Evolutionary conservation across 2,329 filamentous ascomycete genomes (phyloP), one percentile per base, ranked within the genome.

Genomic region (Neopestalotiopsis rosae): DNA sequence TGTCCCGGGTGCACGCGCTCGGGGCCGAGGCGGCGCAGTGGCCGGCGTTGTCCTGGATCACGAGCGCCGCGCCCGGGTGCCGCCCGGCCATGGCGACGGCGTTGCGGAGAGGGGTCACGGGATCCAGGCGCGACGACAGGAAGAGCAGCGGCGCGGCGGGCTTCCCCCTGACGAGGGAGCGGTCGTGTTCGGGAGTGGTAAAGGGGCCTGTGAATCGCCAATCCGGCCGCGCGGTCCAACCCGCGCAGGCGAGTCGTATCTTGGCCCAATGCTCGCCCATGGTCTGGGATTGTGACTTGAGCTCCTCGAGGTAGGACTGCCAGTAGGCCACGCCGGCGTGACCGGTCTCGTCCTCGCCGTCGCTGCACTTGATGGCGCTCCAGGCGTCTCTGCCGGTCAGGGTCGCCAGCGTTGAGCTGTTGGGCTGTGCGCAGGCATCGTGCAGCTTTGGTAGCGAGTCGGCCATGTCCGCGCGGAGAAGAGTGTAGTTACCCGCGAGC

Each of bases 101-200:
- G 75, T 84, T 79, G 69, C 79, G 65, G 49, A 82, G 71, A 5
- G 85, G 85, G 32, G 85, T 86, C 12, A 85, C 81, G 13, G 85
- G 85, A 67, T 86, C 84, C 6, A 81, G 77, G 5, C 77, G 70
- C 66, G 81, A 83, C 12, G 80, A 78, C 3, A 86, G 70, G 72
- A 85, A 85, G 34, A 87, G 73, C 32, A 86, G 69, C 4, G 85
- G 84, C 4, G 81, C 81, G 0, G 75, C 74, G 0, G 84, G 84
- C 52, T 71, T 77, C 7, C 76, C 80, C 13, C 71, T 70, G 1
- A 79, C 71, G 68, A 74, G n/a, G 32, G 71, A 45, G 9, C 78
- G 63, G 17, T 76, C 65, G 3, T 40, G 64, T n/a, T 20, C n/a
- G 1, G 69, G 70, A 10, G 71, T 74, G n/a, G 67, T 68, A 40